These are phyloP conservation scores for Citrus glauca DNA, from an alignment of 345 rosid species.

Conservation along the genomic window DNA sequence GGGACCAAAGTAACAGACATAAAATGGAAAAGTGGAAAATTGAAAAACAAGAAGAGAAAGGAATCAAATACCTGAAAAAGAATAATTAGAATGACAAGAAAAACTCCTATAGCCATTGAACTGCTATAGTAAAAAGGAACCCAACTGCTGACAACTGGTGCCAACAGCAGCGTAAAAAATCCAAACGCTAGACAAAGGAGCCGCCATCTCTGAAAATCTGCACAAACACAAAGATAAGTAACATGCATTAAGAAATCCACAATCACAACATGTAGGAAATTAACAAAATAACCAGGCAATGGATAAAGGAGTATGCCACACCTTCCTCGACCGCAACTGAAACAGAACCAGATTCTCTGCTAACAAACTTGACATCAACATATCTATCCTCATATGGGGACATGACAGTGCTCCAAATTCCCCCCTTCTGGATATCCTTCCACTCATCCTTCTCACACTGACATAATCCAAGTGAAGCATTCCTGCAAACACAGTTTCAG, in stretches of 20 bases:
- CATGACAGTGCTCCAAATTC: slow-evolving; percentile 54
- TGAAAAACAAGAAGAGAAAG: slow-evolving; percentile 1
- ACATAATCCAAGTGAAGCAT: slow-evolving; percentile 66
- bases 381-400: slow-evolving; percentile 75
- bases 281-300: neutral
- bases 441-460: slow-evolving; percentile 70
- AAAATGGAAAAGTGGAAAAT: neutral
- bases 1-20: neutral
- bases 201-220: slow-evolving; percentile 87
- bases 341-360: slow-evolving; percentile 46
- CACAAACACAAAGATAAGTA: slow-evolving; percentile 10
- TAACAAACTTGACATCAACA: slow-evolving; percentile 62
- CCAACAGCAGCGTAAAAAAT: slow-evolving; percentile 53
- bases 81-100: slow-evolving; percentile 71
- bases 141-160: slow-evolving; percentile 85
- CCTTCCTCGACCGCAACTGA: slow-evolving; percentile 61
- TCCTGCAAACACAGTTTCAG: slow-evolving; percentile 35
- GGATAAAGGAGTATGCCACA: slow-evolving; percentile 12
- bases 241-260: neutral
- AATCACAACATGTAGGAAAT: neutral
- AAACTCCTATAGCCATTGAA: slow-evolving; percentile 87
- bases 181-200: slow-evolving; percentile 66
- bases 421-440: slow-evolving; percentile 61
- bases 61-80: slow-evolving; percentile 71
- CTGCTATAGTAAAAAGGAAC: slow-evolving; percentile 91